phyloP scores from a whole-genome alignment of 305 asterid species.

The Lippia alba region DNA sequence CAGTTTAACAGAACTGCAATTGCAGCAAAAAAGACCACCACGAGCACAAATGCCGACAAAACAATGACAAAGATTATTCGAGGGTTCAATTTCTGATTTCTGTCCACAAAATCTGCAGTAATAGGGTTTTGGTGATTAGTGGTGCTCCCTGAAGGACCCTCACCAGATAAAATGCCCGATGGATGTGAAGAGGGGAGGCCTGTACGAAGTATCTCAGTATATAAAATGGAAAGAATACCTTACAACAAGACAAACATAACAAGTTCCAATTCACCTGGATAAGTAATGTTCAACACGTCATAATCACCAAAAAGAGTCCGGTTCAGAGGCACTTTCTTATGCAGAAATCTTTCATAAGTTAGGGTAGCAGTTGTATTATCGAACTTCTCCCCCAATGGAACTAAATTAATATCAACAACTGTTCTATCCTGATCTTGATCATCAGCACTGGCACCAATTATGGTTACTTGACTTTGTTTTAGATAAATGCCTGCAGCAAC shows the following conservation, averaged over 20 bases:
- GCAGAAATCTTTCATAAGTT: conserved; percentile 83
- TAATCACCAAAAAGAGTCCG: conserved; percentile 91
- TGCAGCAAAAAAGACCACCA: conserved; percentile 80
- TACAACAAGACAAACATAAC: not conserved
- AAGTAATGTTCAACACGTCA: conserved; percentile 61
- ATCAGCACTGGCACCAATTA: conserved; percentile 95
- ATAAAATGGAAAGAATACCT: not conserved
- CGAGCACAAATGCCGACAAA: conserved; percentile 73
- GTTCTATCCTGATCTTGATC: conserved; percentile 76
- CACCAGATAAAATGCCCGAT: conserved; percentile 58
- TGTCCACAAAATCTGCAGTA: conserved; percentile 64
- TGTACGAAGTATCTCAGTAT: conserved; percentile 42
- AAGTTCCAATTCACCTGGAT: conserved; percentile 92
- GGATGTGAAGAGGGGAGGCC: conserved; percentile 81
- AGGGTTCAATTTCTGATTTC: conserved; percentile 71
- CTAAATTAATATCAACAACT: conserved; percentile 82
- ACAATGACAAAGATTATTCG: conserved; percentile 72
- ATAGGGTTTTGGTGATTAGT: conserved; percentile 80
- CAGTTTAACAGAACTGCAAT: conserved; percentile 70
- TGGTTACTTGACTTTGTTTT: conserved; percentile 84
- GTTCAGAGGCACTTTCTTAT: conserved; percentile 85
- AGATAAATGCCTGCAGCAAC: conserved; percentile 92
- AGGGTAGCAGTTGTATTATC: conserved; percentile 92
- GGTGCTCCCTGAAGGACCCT: conserved; percentile 76
- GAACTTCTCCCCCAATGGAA: conserved; percentile 96